A percentile compares a stretch with the other conserved stretches of the same genome.
Conservation (phyloP, 2,329 filamentous ascomycete species). For the Aspergillus amoenus region DNA sequence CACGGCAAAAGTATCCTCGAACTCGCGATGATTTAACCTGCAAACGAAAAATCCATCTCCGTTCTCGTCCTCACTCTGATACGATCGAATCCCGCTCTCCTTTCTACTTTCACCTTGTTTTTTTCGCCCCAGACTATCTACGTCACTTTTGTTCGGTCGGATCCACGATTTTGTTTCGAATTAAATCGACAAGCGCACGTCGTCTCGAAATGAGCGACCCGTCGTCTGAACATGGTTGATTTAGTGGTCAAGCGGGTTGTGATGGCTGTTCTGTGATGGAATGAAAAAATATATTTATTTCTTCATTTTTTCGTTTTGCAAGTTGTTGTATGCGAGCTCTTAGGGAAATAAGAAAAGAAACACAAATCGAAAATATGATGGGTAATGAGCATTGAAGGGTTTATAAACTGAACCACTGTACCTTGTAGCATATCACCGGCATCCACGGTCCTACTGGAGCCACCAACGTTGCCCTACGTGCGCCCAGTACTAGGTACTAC, state of each 20-base stretch:
- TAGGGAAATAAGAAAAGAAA: conserved; percentile 12
- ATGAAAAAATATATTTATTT: neutral
- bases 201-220: neutral
- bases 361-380: conserved; percentile 26
- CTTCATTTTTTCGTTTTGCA: conserved; percentile 13
- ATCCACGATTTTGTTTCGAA: neutral
- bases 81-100: conserved; percentile 7
- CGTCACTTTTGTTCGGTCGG: conserved; percentile 1
- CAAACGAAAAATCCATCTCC: conserved; percentile 10
- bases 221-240: neutral
- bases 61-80: conserved; percentile 16
- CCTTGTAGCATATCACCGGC: neutral
- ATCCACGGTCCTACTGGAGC: too few relatives aligned
- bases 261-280: conserved; percentile 15
- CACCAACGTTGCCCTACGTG: too few relatives aligned
- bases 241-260: neutral
- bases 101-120: neutral
- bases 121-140: neutral
- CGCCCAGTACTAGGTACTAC: neutral
- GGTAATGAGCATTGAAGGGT: conserved; percentile 21
- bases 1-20: conserved; percentile 10
- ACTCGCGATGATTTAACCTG: conserved; percentile 18
- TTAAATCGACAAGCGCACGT: conserved; percentile 1
- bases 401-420: neutral
- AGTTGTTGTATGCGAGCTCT: conserved; percentile 23